A percentile compares a stretch with the other conserved stretches of the same genome.
Conservation (phyloP, 2,329 filamentous ascomycete species). For the Cryphonectria nitschkei region DNA sequence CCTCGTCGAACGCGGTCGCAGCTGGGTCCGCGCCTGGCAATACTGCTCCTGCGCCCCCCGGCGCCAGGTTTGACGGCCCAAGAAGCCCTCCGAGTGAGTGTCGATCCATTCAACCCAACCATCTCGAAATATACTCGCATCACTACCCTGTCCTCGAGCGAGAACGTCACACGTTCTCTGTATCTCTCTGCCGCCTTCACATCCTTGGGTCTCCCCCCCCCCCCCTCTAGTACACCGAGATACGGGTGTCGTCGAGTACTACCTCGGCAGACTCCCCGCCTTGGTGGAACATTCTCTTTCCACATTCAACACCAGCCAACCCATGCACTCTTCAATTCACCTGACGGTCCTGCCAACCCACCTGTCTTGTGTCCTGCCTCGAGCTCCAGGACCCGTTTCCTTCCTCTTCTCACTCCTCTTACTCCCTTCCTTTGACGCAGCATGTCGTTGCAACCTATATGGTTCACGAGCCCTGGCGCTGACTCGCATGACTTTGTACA, state of each 20-base stretch:
- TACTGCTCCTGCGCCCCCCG: neutral
- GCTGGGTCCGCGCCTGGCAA: slow-evolving; percentile 16
- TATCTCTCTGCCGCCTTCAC: neutral
- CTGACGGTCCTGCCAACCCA: neutral
- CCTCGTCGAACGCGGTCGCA: slow-evolving; percentile 37
- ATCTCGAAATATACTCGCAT: neutral
- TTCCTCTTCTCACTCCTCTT: neutral
- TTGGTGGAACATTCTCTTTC: neutral
- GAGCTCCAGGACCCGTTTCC: neutral
- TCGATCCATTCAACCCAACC: slow-evolving; percentile 22
- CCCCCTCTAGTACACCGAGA: neutral
- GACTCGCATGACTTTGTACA: slow-evolving; percentile 42
- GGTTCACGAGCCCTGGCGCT: slow-evolving; percentile 11
- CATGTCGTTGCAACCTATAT: slow-evolving; percentile 7
- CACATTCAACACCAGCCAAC: neutral
- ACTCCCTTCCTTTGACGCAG: neutral
- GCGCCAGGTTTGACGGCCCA: slow-evolving; percentile 56
- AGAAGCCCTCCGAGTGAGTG: slow-evolving; percentile 66
- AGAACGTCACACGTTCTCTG: neutral
- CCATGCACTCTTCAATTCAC: neutral
- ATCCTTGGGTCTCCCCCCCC: neutral
- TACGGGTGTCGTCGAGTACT: neutral
- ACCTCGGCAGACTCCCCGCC: slow-evolving; percentile 9
- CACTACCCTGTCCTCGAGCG: neutral
- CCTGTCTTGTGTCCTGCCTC: neutral